Conservation (phyloP, 192 early-diverging fungal genomes). For the Phycomyces blakesleeanus region DNA sequence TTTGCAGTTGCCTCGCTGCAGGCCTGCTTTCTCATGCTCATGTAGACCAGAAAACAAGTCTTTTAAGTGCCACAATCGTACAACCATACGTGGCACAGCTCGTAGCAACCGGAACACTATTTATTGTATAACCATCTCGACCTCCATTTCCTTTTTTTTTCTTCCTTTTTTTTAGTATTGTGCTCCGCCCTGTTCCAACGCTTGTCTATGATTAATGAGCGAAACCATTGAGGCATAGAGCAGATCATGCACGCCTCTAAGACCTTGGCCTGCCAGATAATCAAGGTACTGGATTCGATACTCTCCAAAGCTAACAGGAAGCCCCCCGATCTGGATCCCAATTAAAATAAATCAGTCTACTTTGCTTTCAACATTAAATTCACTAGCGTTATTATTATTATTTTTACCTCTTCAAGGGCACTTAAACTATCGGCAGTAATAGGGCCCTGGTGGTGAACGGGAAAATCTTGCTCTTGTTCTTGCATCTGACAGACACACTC, state of each 20-base stretch:
- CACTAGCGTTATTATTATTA: constrained; percentile 20
- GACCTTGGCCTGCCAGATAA: constrained; percentile 31
- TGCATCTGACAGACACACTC: neutral
- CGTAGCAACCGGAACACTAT: too few relatives aligned
- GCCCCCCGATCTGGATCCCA: constrained; percentile 22
- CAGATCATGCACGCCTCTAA: constrained; percentile 34
- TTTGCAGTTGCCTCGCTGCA: too few relatives aligned
- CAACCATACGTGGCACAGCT: too few relatives aligned
- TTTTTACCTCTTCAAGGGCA: constrained; percentile 15
- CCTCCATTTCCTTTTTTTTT: neutral
- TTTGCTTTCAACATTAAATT: constrained; percentile 29
- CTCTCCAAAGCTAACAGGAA: constrained; percentile 32
- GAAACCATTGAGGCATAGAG: constrained; percentile 25
- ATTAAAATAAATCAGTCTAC: constrained; percentile 1
- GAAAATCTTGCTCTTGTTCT: constrained; percentile 8
- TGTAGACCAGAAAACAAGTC: too few relatives aligned
- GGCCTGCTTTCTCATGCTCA: too few relatives aligned
- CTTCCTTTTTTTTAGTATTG: too few relatives aligned
- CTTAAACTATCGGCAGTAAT: constrained; percentile 12
- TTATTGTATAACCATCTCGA: neutral
- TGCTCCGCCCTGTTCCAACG: too few relatives aligned
- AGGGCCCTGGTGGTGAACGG: neutral
- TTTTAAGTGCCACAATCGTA: too few relatives aligned
- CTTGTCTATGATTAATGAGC: neutral
- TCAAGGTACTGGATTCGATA: constrained; percentile 40